Percentiles rank a stretch among this genome's conserved stretches.
Evolutionary conservation across 2,329 filamentous ascomycete species (phyloP).

Genomic region (Aspergillus transmontanensis): DNA sequence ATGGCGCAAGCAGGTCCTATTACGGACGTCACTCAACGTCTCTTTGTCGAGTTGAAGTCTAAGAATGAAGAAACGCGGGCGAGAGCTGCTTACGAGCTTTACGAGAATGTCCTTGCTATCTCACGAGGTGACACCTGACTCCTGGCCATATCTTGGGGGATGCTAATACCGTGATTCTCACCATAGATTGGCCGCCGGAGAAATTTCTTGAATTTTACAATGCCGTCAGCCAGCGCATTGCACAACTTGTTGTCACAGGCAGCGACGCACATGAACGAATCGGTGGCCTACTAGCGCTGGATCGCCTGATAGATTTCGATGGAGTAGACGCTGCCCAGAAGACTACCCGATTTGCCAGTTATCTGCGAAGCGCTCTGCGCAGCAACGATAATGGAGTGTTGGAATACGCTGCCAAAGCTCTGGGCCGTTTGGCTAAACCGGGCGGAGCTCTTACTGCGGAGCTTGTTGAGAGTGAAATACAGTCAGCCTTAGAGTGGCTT

Average conservation of each 20-base stretch:
- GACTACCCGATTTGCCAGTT: constrained; percentile 90
- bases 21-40: constrained; percentile 55
- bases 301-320: constrained; percentile 93
- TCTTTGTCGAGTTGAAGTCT: constrained; percentile 60
- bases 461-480: constrained; percentile 93
- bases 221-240: constrained; percentile 66
- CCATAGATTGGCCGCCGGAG: constrained; percentile 73
- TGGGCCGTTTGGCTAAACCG: constrained; percentile 87
- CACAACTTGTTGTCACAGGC: constrained; percentile 77
- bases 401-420: constrained; percentile 82
- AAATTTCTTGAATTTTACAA: constrained; percentile 74
- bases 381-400: constrained; percentile 91
- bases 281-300: constrained; percentile 88
- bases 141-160: neutral
- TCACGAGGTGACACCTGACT: constrained; percentile 44
- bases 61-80: constrained; percentile 55
- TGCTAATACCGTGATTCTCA: constrained; percentile 16
- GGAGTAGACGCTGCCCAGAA: constrained; percentile 91
- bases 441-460: constrained; percentile 94
- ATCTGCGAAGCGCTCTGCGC: constrained; percentile 81
- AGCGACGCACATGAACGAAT: constrained; percentile 85
- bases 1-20: constrained; percentile 52
- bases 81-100: constrained; percentile 52
- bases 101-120: constrained; percentile 48
- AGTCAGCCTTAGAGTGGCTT: constrained; percentile 93